A percentile compares a stretch with the other conserved stretches of the same genome.
These are phyloP conservation scores for Ceratobasidium sp. DNA, from an alignment of 1,284 basidiomycete species.

Conservation along the genomic window DNA sequence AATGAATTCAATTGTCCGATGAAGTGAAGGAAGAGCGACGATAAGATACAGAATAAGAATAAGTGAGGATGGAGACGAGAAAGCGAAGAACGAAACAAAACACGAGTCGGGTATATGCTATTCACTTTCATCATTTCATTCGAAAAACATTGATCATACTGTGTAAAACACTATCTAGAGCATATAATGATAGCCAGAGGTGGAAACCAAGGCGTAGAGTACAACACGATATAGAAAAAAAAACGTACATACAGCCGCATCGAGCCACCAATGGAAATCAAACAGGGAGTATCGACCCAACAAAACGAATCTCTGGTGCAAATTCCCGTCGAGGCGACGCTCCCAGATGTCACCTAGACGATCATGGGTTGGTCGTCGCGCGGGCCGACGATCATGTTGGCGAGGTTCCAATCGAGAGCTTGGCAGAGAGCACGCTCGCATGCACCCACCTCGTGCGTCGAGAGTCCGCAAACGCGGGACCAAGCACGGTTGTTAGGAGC, in stretches of 20 bases:
- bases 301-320: background rate
- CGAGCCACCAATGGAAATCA: conserved; percentile 3
- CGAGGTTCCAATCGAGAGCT: conserved; percentile 34
- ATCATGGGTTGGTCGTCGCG: conserved; percentile 12
- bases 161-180: conserved; percentile 23
- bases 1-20: background rate
- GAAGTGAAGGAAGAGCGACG: background rate
- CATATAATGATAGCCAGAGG: conserved; percentile 19
- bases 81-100: background rate
- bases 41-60: conserved; percentile 31
- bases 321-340: background rate
- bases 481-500: conserved; percentile 37
- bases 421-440: conserved; percentile 35
- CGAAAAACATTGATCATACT: conserved; percentile 7
- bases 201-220: conserved; percentile 13
- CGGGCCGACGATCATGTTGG: conserved; percentile 27
- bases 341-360: conserved; percentile 1
- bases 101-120: conserved; percentile 27
- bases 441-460: conserved; percentile 7
- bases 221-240: background rate
- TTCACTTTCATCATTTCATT: conserved; percentile 38
- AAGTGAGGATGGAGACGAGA: background rate
- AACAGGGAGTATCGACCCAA: background rate
- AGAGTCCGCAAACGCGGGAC: conserved; percentile 25
- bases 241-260: conserved; percentile 8